Percentiles rank a stretch among this genome's conserved stretches.
phyloP scores from a whole-genome alignment of 345 rosid genomes.

The Tarenaya hassleriana region DNA sequence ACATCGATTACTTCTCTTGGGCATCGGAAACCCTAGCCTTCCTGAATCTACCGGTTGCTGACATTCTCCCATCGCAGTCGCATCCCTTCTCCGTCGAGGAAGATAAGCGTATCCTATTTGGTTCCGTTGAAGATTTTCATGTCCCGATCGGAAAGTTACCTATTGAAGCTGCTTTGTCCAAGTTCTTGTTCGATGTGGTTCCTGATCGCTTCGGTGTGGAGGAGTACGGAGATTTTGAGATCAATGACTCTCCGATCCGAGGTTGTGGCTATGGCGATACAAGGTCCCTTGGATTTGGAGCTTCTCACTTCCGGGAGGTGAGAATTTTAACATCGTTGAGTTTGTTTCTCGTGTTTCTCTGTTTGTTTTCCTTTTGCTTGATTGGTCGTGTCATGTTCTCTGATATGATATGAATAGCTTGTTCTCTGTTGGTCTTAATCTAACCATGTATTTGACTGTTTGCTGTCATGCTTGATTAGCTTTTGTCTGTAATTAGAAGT shows the following conservation, averaged over 20 bases:
- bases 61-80: slow-evolving; percentile 25
- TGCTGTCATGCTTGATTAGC: background rate
- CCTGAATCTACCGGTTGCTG: slow-evolving; percentile 56
- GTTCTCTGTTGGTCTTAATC: background rate
- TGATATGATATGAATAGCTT: slow-evolving; percentile 13
- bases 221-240: slow-evolving; percentile 27
- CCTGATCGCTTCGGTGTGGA: slow-evolving; percentile 42
- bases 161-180: slow-evolving; percentile 49
- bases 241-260: slow-evolving; percentile 12
- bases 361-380: background rate
- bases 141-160: slow-evolving; percentile 34
- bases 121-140: slow-evolving; percentile 22
- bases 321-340: background rate
- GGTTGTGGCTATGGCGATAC: slow-evolving; percentile 3
- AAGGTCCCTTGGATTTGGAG: slow-evolving; percentile 9
- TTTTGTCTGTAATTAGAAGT: slow-evolving; percentile 22
- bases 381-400: background rate
- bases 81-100: slow-evolving; percentile 21
- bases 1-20: slow-evolving; percentile 42
- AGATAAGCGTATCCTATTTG: slow-evolving; percentile 29
- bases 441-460: background rate
- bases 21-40: slow-evolving; percentile 44
- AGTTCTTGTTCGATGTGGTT: slow-evolving; percentile 42
- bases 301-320: slow-evolving; percentile 24
- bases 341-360: slow-evolving; percentile 9